phyloP scores from a whole-genome alignment of 805 yeast genomes.

The Metschnikowia kunwiensis region DNA sequence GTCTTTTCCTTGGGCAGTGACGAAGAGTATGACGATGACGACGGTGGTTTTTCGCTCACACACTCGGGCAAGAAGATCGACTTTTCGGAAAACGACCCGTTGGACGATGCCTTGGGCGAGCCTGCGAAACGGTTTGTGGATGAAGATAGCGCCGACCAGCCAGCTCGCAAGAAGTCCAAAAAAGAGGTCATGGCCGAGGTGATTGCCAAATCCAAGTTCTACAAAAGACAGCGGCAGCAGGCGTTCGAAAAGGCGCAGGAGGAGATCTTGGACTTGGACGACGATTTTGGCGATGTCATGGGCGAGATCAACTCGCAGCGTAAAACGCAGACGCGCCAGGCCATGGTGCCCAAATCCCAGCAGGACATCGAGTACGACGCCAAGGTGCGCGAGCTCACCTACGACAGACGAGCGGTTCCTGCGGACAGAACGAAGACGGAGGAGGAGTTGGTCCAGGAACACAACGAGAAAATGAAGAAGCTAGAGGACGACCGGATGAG shows the following conservation, averaged over 20 bases:
- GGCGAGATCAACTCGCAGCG: slow-evolving; percentile 39
- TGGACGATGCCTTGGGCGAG: slow-evolving; percentile 28
- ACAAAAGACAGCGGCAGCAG: slow-evolving; percentile 72
- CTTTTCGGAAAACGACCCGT: slow-evolving; percentile 42
- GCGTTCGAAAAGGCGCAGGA: slow-evolving; percentile 58
- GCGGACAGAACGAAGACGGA: slow-evolving; percentile 78
- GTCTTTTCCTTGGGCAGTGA: slow-evolving; percentile 58
- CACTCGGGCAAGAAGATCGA: slow-evolving; percentile 74
- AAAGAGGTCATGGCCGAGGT: slow-evolving; percentile 85
- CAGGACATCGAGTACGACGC: slow-evolving; percentile 58
- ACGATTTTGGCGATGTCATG: slow-evolving; percentile 69
- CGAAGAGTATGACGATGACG: slow-evolving; percentile 61
- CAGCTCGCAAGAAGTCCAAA: slow-evolving; percentile 67
- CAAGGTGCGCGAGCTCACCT: slow-evolving; percentile 60
- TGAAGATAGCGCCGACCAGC: slow-evolving; percentile 35
- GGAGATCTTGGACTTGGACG: slow-evolving; percentile 65
- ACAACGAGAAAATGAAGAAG: slow-evolving; percentile 54
- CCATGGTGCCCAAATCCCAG: slow-evolving; percentile 33
- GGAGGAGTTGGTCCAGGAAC: slow-evolving; percentile 63
- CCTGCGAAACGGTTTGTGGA: slow-evolving; percentile 32
- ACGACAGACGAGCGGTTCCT: slow-evolving; percentile 76
- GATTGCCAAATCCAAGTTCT: slow-evolving; percentile 75
- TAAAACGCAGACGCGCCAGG: slow-evolving; percentile 16
- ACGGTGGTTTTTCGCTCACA: slow-evolving; percentile 54
- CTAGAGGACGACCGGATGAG: slow-evolving; percentile 65